phyloP scores from a whole-genome alignment of 306 rosid species.

The Begonia fuchsioides region DNA sequence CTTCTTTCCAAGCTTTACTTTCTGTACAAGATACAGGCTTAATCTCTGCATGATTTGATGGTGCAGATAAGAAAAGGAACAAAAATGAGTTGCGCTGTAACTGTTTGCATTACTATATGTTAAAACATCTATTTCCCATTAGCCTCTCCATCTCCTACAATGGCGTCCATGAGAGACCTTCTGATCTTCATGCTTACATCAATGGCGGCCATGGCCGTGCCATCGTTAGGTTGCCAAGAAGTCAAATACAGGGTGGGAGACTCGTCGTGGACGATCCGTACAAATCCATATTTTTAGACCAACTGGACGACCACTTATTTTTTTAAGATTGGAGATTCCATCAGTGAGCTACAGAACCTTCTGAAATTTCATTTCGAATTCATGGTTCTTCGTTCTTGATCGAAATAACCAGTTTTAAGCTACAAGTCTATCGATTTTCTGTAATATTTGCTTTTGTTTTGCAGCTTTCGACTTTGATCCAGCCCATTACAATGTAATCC shows the following conservation, averaged over 20 bases:
- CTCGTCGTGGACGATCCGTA: conserved; percentile 20
- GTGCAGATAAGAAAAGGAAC: too few relatives aligned
- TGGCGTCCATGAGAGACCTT: not conserved
- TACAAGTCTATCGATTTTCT: not conserved
- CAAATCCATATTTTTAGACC: conserved; percentile 4
- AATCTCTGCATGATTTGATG: too few relatives aligned
- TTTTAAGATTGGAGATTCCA: conserved; percentile 27
- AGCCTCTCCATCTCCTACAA: not conserved
- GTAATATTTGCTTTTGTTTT: not conserved
- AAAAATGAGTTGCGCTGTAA: too few relatives aligned
- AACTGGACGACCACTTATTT: conserved; percentile 23
- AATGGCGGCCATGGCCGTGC: not conserved
- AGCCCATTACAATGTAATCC: conserved; percentile 23
- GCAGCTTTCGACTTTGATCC: conserved; percentile 25
- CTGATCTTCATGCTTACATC: not conserved
- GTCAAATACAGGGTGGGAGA: conserved; percentile 21
- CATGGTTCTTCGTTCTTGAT: not conserved
- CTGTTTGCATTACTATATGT: too few relatives aligned
- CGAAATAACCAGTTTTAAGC: not conserved
- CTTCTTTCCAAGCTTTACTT: too few relatives aligned
- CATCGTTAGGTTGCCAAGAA: conserved; percentile 13
- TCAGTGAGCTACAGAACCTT: conserved; percentile 7
- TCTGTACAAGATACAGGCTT: too few relatives aligned
- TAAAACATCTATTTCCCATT: too few relatives aligned
- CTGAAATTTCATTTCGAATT: not conserved